A percentile compares a stretch with the other conserved stretches of the same genome.
phyloP scores from a whole-genome alignment of 768 basidiomycete species.

The Leccinum variicolor region DNA sequence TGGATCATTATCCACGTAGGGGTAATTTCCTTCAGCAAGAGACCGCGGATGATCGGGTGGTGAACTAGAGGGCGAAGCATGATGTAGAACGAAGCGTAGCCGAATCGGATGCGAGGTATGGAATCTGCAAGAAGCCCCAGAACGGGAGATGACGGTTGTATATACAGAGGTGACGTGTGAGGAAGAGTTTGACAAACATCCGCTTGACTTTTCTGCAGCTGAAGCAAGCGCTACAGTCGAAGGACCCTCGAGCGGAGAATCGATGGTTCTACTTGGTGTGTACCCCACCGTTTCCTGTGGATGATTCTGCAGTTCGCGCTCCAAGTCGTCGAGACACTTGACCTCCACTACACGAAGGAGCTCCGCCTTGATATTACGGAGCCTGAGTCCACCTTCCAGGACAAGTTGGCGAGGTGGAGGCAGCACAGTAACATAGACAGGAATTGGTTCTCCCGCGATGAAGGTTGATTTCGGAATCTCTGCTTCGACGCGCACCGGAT shows the following conservation, averaged over 20 bases:
- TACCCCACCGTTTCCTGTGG: conserved; percentile 15
- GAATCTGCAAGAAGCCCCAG: conserved; percentile 91
- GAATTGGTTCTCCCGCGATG: conserved; percentile 68
- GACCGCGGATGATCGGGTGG: conserved; percentile 44
- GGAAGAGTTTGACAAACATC: conserved; percentile 41
- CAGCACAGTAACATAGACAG: conserved; percentile 77
- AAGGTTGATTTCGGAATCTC: conserved; percentile 74
- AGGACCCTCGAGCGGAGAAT: conserved; percentile 29
- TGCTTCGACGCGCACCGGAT: conserved; percentile 66
- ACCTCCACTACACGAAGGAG: conserved; percentile 66
- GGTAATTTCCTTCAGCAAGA: conserved; percentile 42
- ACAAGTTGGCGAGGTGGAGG: conserved; percentile 68
- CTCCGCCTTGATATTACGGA: conserved; percentile 80
- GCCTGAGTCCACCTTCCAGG: conserved; percentile 62
- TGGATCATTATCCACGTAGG: conserved; percentile 51
- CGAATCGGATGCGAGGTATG: conserved; percentile 72
- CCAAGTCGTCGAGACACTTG: conserved; percentile 39
- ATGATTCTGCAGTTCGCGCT: conserved; percentile 32
- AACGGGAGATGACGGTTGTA: conserved; percentile 65
- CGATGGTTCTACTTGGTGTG: conserved; percentile 10
- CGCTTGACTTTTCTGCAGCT: conserved; percentile 28
- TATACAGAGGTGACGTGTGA: conserved; percentile 40
- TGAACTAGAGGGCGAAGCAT: conserved; percentile 47
- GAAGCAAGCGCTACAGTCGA: conserved; percentile 26
- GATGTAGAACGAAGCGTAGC: conserved; percentile 79